Percentiles rank a stretch among this genome's conserved stretches.
Conservation (phyloP, 768 basidiomycete genomes). For the Leccinum sublutescens region DNA sequence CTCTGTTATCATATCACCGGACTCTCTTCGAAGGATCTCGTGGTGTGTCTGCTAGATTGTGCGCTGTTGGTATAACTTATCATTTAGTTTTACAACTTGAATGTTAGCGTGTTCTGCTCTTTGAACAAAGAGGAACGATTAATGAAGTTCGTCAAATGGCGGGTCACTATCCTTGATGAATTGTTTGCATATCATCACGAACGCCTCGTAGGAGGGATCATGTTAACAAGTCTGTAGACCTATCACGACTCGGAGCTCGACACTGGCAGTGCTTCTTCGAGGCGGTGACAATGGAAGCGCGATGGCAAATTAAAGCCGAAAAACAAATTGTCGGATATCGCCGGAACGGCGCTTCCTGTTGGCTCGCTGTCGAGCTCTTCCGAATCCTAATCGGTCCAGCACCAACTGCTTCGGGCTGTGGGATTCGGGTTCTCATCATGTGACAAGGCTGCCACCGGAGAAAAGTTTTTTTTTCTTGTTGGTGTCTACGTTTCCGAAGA, state of each 20-base stretch:
- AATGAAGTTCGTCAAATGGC: not conserved
- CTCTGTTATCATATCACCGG: not conserved
- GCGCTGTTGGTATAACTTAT: not conserved
- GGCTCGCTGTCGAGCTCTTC: too few relatives aligned
- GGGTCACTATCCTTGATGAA: not conserved
- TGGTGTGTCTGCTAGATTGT: not conserved
- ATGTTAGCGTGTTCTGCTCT: not conserved
- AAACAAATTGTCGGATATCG: not conserved
- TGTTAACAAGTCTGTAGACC: too few relatives aligned
- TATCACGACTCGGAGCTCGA: too few relatives aligned
- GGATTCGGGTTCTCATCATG: too few relatives aligned
- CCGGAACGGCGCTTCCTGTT: not conserved
- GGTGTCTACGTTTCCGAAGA: too few relatives aligned
- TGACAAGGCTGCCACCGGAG: too few relatives aligned
- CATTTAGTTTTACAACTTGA: not conserved
- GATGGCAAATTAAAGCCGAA: not conserved
- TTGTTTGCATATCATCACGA: not conserved
- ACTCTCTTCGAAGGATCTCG: not conserved
- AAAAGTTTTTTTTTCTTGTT: too few relatives aligned
- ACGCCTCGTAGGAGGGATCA: not conserved
- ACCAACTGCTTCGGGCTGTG: too few relatives aligned
- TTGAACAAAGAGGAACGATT: not conserved
- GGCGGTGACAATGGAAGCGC: not conserved
- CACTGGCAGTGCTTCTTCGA: too few relatives aligned
- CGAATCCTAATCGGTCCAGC: too few relatives aligned